Base-by-base conservation (phyloP, 148 eudicot genomes). In the Tetragonia tetragonoides region DNA sequence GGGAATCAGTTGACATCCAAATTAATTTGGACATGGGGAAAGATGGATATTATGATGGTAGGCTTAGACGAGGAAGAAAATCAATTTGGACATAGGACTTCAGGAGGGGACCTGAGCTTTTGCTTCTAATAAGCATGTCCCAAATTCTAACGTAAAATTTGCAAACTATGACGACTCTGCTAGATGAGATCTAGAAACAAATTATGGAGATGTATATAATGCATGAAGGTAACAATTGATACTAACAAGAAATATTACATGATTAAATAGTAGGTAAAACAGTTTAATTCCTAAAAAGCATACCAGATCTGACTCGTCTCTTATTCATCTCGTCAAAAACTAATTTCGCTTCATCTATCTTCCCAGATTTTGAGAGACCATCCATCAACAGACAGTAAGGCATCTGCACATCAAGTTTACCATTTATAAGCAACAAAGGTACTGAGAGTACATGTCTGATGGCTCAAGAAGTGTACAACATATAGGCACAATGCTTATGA, bases 341-440 rank as follows among this genome's bases (percentile, higher is more conserved):
- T 78, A 83, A 83, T 80, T 87, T 90, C 37, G 97, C 95, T 83
- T 94, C 95, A 66, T 73, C 74, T 28, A 90, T 70, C 73, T 90
- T 85, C 70, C 98, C 98, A 77, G 95, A 83, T 82, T 92, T 94
- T 79, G 93, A 90, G 47, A 92, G 87, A 59, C 93, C 93, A 88
- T 94, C 97, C 93, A 94, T 90, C 78, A 94, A 82, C 70, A 92
- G 75, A 81, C 98, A 94, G 76, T 92, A 94, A 47, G 98, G 97
- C 90, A 90, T 94, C 98, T 94, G 89, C 87, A 84, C 68, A 83
- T 40, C 47, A 64, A 78, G 56, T 61, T 46, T 34, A 65, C 39
- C 78, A 63, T 38, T 42, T 18, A 53, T 75, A 67, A 81, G 70
- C 68, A 67, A 66, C 62, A 65, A 73, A 37, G 23, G 23, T 60